These are phyloP conservation scores for Phaeotremella skinneri DNA, from an alignment of 768 basidiomycete species.

Conservation along the genomic window DNA sequence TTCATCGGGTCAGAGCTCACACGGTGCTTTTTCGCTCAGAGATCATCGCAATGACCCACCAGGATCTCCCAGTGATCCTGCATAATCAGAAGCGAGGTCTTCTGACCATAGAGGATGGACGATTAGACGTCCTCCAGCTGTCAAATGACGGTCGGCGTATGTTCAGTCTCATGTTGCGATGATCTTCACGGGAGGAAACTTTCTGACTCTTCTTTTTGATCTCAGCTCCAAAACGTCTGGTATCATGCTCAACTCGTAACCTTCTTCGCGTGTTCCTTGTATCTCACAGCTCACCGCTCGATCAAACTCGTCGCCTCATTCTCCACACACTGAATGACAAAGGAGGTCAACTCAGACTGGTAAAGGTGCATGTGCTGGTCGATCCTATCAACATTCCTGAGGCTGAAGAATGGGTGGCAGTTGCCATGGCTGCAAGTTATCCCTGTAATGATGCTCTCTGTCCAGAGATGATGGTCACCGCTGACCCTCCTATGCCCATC, in stretches of 20 bases:
- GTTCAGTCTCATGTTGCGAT: constrained; percentile 11
- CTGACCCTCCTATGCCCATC: constrained; percentile 17
- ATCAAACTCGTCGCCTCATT: constrained; percentile 30
- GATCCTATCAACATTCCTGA: constrained; percentile 36
- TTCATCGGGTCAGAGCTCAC: not conserved
- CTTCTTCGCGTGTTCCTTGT: constrained; percentile 28
- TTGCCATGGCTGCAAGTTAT: constrained; percentile 33
- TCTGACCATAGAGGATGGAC: constrained; percentile 42
- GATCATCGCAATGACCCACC: constrained; percentile 17
- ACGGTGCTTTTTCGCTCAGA: not conserved
- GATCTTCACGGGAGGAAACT: not conserved
- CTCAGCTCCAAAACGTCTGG: constrained; percentile 40
- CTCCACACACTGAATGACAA: constrained; percentile 28
- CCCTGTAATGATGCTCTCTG: constrained; percentile 12
- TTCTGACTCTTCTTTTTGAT: not conserved
- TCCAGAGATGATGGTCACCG: not conserved
- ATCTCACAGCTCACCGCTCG: not conserved
- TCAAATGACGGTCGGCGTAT: constrained; percentile 43
- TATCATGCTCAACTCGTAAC: constrained; percentile 29
- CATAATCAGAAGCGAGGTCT: constrained; percentile 44
- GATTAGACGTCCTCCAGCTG: constrained; percentile 40
- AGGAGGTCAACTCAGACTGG: constrained; percentile 20
- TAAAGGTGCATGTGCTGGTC: constrained; percentile 41
- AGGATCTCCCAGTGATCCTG: constrained; percentile 42
- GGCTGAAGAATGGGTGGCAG: constrained; percentile 38